A percentile compares a stretch with the other conserved stretches of the same genome.
Conservation (phyloP, 2,329 filamentous ascomycete genomes). For the Trichoderma harzianum region DNA sequence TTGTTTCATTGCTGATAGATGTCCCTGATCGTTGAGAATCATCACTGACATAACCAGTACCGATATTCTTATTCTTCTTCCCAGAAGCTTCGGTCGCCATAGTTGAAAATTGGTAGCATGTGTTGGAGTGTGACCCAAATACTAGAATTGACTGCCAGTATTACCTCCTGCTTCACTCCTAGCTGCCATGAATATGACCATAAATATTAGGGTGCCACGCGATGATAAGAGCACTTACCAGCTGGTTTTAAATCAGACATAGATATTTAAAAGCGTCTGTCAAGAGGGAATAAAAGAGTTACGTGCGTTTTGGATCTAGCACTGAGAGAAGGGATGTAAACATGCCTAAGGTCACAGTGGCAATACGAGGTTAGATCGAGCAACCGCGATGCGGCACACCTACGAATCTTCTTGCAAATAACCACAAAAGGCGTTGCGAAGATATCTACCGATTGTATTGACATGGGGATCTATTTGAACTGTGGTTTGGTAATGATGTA, state of each 20-base stretch:
- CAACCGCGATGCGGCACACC: not conserved
- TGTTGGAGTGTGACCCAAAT: not conserved
- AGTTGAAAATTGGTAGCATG: not conserved
- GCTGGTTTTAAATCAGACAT: not conserved
- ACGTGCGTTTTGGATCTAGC: not conserved
- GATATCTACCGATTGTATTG: not conserved
- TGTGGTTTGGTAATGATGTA: not conserved
- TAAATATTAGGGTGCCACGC: not conserved
- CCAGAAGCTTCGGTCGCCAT: not conserved
- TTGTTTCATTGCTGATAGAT: not conserved
- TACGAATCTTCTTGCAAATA: not conserved
- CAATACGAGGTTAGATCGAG: not conserved
- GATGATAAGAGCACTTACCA: not conserved
- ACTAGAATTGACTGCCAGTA: not conserved
- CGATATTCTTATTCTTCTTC: not conserved
- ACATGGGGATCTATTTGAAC: not conserved
- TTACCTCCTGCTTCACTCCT: not conserved
- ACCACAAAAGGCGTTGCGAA: not conserved
- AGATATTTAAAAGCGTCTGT: not conserved
- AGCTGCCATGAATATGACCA: not conserved
- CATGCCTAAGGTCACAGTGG: not conserved
- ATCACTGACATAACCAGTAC: not conserved
- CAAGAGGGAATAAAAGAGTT: not conserved
- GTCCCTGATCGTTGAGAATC: not conserved
- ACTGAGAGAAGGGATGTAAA: not conserved